Evolutionary conservation across 2,329 filamentous ascomycete species (phyloP), one percentile per base, ranked within the genome.

Genomic region (Cadophora gregata): DNA sequence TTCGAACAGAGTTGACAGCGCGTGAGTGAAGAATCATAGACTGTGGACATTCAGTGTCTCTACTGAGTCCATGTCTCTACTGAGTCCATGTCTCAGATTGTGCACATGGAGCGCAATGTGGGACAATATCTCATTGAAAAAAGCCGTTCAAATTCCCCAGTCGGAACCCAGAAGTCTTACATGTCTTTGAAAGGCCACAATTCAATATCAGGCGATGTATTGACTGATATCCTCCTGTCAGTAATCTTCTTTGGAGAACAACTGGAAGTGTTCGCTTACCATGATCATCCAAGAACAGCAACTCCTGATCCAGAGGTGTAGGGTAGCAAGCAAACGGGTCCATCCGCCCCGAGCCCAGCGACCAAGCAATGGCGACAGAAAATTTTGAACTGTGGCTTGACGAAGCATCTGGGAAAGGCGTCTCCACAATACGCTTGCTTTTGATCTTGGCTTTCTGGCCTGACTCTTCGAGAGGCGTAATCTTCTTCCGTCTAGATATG

Each of bases 141-240:
- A 60, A 12, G 63, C 63, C 8, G 29, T 16, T 7, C 6, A 8
- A 10, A 38, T 38, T 25, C 14, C 19, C 6, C n/a, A 5, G 27
- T 4, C 1, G 10, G 3, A 16, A 9, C 27, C 7, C 3, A 27
- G 21, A 27, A 27, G 2, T n/a, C 25, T 42, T 9, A 59, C 56
- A 59, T 59, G 21, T 64, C 63, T 51, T 59, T 59, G 27, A 64
- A 51, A n/a, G 63, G 63, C 27, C 45, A 21, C 42, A 64, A 25
- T 19, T 53, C 42, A 12, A 42, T 14, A 25, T 60, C 42, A 50
- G 63, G 33, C 33, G 33, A 45, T 16, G 56, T 42, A 12, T 59
- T 42, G 16, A 59, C 56, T 59, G n/a, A 8, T 9, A 59, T 33
- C 10, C 50, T 16, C 48, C n/a, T 31, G 6, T 55, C 29, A 55